Base-by-base conservation (phyloP, 257 asterid genomes). In the Lavandula angustifolia region DNA sequence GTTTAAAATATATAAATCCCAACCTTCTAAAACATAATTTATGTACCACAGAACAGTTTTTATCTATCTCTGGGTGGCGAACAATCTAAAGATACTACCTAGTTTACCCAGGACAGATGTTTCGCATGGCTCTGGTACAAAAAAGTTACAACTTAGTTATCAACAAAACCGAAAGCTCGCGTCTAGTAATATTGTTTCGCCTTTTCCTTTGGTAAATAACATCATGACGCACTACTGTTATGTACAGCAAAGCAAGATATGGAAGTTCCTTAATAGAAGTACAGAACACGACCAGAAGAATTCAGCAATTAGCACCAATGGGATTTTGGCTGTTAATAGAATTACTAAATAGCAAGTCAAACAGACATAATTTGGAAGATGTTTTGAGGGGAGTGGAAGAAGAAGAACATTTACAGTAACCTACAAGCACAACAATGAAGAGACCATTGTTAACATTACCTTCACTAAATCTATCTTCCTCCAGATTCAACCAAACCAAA, bases 271-370 rank as follows among this genome's bases (percentile, higher is more conserved):
- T 16, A 3, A 58, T n/a, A n/a, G n/a, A n/a, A n/a, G n/a, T n/a
- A 48, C 17, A 63, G 16, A 63, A 63, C 11, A 31, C 49, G 34
- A 17, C 59, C 42, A 18, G n/a, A 47, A 13, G 7, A 67, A 46
- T 4, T 18, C 22, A 2, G 32, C 43, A 27, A 55, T 55, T 44
- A 67, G 65, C 59, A 46, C 46, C 48, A 47, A 17, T 17, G n/a
- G 38, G 32, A 43, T 56, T 55, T 33, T 6, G 14, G 17, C 9
- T 11, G 53, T 29, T 27, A 10, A 67, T 34, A 37, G 58, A 32
- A 16, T 35, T 22, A 32, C 3, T 7, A 38, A 31, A 44, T 44
- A 9, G 44, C 35, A 43, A 56, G 49, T 34, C 12, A 14, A 11
- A 41, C 27, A 14, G 55, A 43, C 34, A 29, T 8, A 32, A 33